Conservation (phyloP, 129 eudicot species). For the Gnaphalium uliginosum region DNA sequence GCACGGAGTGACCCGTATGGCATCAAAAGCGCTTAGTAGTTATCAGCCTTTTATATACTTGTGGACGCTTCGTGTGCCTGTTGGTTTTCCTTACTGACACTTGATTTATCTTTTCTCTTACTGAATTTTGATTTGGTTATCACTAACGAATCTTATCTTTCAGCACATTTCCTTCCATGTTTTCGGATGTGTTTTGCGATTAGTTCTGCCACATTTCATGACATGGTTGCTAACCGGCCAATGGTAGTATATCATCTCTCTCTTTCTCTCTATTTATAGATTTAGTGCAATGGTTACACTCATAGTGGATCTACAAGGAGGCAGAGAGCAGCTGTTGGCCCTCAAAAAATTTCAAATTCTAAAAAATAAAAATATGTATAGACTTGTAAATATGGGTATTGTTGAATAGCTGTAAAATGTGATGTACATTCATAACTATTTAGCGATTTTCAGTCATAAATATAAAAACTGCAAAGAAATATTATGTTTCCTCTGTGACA, state of each 20-base stretch:
- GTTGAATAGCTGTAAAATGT: too few species aligned
- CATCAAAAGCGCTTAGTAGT: slow-evolving; percentile 35
- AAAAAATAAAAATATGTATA: too few species aligned
- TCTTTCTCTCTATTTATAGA: not conserved
- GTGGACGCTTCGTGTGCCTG: slow-evolving; percentile 14
- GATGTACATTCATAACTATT: too few species aligned
- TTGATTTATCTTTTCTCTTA: not conserved
- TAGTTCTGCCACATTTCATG: slow-evolving; percentile 29
- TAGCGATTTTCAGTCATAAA: too few species aligned
- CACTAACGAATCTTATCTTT: not conserved
- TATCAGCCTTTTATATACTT: slow-evolving; percentile 23
- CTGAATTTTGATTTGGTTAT: not conserved
- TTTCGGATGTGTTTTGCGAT: slow-evolving; percentile 10
- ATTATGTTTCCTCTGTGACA: too few species aligned
- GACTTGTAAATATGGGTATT: too few species aligned
- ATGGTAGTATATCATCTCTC: slow-evolving; percentile 20
- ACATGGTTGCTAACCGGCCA: slow-evolving; percentile 33
- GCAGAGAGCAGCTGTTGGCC: not conserved
- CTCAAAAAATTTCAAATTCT: too few species aligned
- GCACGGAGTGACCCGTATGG: slow-evolving; percentile 40
- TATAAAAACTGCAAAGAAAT: too few species aligned
- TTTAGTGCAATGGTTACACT: not conserved
- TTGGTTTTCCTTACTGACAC: not conserved
- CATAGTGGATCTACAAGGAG: not conserved
- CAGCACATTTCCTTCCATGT: slow-evolving; percentile 21